phyloP scores from a whole-genome alignment of 73 alveolate genomes.

The Blepharisma japonicum region DNA sequence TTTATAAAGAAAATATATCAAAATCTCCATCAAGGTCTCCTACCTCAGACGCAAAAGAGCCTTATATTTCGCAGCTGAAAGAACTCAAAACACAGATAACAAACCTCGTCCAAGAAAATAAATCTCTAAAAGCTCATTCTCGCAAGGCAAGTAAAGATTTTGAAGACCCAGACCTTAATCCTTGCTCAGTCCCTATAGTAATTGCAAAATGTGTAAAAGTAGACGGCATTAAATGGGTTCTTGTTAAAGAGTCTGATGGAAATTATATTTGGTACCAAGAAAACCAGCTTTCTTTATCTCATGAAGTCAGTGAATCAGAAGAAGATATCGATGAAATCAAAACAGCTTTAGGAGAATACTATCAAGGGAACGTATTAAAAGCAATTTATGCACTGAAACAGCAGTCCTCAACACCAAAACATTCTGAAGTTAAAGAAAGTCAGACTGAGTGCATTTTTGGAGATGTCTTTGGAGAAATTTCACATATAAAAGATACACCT shows the following conservation, averaged over 20 bases:
- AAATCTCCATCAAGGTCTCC: too few species aligned
- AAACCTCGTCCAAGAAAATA: too few species aligned
- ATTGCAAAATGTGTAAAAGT: background rate
- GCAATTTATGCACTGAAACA: background rate
- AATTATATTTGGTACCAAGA: background rate
- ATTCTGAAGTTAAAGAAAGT: background rate
- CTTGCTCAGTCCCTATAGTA: background rate
- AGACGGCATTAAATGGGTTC: constrained; percentile 10
- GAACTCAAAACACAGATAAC: too few species aligned
- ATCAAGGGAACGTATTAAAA: background rate
- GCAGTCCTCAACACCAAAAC: background rate
- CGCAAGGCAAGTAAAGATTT: too few species aligned
- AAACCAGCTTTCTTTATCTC: background rate
- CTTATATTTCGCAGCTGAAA: too few species aligned
- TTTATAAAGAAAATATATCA: too few species aligned
- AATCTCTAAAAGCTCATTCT: too few species aligned
- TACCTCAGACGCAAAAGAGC: too few species aligned
- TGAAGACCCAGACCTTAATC: too few species aligned
- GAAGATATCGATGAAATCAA: constrained; percentile 16
- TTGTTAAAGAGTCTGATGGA: background rate
- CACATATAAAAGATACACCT: background rate
- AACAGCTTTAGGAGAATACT: constrained; percentile 22
- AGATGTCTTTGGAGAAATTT: background rate
- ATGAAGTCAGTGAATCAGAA: background rate
- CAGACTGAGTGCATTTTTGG: background rate